Evolutionary conservation across 306 rosid species (phyloP), one percentile per base, ranked within the genome.

Genomic region (Pterocarpus macrocarpus): DNA sequence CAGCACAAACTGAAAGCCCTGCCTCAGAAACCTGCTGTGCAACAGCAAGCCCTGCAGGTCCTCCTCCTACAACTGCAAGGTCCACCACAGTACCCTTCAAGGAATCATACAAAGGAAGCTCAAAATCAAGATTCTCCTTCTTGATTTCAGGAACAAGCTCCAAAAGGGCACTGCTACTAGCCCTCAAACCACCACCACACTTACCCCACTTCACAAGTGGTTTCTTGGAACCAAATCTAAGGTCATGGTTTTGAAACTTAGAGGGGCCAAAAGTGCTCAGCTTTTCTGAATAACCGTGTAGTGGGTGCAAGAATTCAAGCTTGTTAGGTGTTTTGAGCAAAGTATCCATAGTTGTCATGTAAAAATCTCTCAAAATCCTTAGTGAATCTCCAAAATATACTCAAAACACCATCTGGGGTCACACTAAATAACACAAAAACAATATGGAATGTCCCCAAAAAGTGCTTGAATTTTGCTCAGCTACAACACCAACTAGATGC

Each of bases 21-120:
- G 98, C 99, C 80, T 89, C 94, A 0, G 99, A 95, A 61, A 95
- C 99, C 79, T 93, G 97, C 91, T 95, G 99, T 0, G 99, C 99
- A 78, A 95, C 98, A 0, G 98, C 97, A 36, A 93, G 96, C 56
- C 99, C 99, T 1, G 98, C 97, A 15, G 99, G 99, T 35, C 99
- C 99, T 15, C 99, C 98, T 30, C 98, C 99, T 16, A 95, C 99
- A 68, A 95, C 98, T 0, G 94, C 98, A 64, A 95, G 97, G 83
- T 95, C 99, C 49, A 95, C 92, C 41, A 95, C 89, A 44, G 87
- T 82, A 30, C 91, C 94, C 86, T 90, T 90, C 15, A 97, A 87
- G 0, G 97, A 84, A 85, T 95, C 94, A 78, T 74, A 92, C 88
- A 93, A 16, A 39, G 99, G 97, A 86, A 93, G 99, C 74, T 95